phyloP scores from a whole-genome alignment of 345 rosid genomes.

The Linum tenue region DNA sequence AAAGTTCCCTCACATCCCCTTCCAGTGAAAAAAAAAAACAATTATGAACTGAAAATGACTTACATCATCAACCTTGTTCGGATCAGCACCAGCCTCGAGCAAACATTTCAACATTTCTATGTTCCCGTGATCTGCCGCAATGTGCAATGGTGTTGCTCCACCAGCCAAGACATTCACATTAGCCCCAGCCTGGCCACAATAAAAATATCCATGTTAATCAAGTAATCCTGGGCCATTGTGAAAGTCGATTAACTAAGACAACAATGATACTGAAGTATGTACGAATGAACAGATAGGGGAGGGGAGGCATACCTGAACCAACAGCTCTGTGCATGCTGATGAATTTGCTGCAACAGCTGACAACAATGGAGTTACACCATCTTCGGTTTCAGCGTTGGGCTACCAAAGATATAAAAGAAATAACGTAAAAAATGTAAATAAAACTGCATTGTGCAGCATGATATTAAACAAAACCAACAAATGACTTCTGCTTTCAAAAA shows the following conservation, averaged over 20 bases:
- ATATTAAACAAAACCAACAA: neutral
- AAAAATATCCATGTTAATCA: conserved; percentile 6
- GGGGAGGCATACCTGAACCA: conserved; percentile 49
- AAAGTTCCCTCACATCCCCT: neutral
- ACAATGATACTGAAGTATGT: neutral
- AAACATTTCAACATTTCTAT: conserved; percentile 57
- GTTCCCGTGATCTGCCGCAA: conserved; percentile 76
- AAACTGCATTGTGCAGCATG: neutral
- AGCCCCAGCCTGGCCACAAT: conserved; percentile 66
- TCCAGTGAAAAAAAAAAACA: too few relatives aligned
- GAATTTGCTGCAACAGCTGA: conserved; percentile 94
- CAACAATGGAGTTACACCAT: conserved; percentile 65
- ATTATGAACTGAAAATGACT: neutral
- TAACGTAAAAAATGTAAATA: neutral
- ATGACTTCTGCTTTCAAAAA: conserved; percentile 1
- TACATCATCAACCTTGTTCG: conserved; percentile 70
- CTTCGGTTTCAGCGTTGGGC: conserved; percentile 89
- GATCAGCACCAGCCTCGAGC: conserved; percentile 77
- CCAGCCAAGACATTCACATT: conserved; percentile 67
- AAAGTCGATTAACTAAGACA: neutral
- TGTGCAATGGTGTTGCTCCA: conserved; percentile 88
- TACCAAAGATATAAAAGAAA: conserved; percentile 24
- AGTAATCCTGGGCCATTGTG: neutral
- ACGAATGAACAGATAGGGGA: too few relatives aligned
- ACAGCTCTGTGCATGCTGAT: conserved; percentile 53